Evolutionary conservation across 2,329 filamentous ascomycete genomes (phyloP).

Genomic region (Boeremia exigua): DNA sequence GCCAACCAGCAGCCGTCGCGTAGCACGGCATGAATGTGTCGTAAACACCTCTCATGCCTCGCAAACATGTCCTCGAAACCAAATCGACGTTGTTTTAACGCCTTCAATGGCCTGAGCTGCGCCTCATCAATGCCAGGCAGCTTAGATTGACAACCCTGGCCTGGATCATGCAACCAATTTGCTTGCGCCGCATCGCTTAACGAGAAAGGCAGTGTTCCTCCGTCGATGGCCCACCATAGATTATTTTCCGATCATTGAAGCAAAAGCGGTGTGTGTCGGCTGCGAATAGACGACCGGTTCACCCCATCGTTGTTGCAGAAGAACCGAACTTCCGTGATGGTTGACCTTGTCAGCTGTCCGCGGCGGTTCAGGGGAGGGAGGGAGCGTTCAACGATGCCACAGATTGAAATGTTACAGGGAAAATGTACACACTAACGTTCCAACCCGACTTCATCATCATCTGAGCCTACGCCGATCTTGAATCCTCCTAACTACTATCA

Average conservation of each 20-base stretch:
- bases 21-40: constrained; percentile 10
- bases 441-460: constrained; percentile 1
- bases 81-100: constrained; percentile 1
- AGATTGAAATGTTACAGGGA: constrained; percentile 20
- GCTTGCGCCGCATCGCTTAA: constrained; percentile 11
- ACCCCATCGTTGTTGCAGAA: background rate
- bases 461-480: constrained; percentile 5
- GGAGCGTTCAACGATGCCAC: constrained; percentile 1
- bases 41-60: constrained; percentile 9
- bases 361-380: constrained; percentile 2
- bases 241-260: constrained; percentile 9
- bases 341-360: background rate
- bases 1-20: constrained; percentile 7
- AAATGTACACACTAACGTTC: constrained; percentile 15
- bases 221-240: constrained; percentile 7
- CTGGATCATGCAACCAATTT: constrained; percentile 15
- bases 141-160: constrained; percentile 6
- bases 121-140: constrained; percentile 14
- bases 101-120: constrained; percentile 6
- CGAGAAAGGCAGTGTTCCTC: constrained; percentile 5
- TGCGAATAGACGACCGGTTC: background rate
- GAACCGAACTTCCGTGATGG: constrained; percentile 4
- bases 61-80: background rate
- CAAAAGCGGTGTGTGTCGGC: constrained; percentile 14
- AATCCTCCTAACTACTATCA: background rate